phyloP scores from a whole-genome alignment of 768 basidiomycete species.

The Kwoniella newhampshirensis region DNA sequence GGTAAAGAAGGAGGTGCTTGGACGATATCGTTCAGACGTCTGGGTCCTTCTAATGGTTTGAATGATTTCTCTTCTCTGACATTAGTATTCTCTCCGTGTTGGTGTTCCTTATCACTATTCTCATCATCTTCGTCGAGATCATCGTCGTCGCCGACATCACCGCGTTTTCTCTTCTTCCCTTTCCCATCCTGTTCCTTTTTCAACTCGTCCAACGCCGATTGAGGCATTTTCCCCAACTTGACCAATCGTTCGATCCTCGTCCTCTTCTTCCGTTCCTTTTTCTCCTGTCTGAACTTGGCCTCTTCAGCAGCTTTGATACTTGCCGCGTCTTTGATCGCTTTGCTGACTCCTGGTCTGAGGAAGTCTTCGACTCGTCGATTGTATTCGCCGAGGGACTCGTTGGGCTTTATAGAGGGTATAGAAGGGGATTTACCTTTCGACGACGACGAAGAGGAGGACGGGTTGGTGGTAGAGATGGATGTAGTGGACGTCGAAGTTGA shows the following conservation, averaged over 20 bases:
- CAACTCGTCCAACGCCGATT: conserved; percentile 15
- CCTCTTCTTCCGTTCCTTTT: conserved; percentile 28
- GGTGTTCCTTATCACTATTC: conserved; percentile 1
- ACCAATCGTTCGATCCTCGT: conserved; percentile 23
- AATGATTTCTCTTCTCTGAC: conserved; percentile 30
- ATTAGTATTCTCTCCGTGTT: background rate
- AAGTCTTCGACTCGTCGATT: conserved; percentile 48
- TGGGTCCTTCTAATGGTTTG: conserved; percentile 23
- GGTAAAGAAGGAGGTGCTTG: conserved; percentile 49
- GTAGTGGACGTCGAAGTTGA: background rate
- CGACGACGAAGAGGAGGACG: too few species aligned
- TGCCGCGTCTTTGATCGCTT: conserved; percentile 46
- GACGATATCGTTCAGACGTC: conserved; percentile 46
- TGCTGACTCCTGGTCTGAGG: conserved; percentile 42
- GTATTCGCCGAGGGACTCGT: conserved; percentile 47
- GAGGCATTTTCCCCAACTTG: conserved; percentile 28
- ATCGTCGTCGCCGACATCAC: conserved; percentile 2
- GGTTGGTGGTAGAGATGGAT: background rate
- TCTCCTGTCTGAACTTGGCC: conserved; percentile 22
- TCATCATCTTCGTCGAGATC: conserved; percentile 14
- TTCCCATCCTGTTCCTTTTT: background rate
- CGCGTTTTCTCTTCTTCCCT: conserved; percentile 12
- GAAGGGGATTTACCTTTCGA: background rate
- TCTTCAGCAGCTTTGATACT: conserved; percentile 31
- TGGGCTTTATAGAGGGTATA: conserved; percentile 31